Evolutionary conservation across 164 flowering plant genomes (phyloP), one percentile per base, ranked within the genome.

Genomic region (Platanus orientalis): DNA sequence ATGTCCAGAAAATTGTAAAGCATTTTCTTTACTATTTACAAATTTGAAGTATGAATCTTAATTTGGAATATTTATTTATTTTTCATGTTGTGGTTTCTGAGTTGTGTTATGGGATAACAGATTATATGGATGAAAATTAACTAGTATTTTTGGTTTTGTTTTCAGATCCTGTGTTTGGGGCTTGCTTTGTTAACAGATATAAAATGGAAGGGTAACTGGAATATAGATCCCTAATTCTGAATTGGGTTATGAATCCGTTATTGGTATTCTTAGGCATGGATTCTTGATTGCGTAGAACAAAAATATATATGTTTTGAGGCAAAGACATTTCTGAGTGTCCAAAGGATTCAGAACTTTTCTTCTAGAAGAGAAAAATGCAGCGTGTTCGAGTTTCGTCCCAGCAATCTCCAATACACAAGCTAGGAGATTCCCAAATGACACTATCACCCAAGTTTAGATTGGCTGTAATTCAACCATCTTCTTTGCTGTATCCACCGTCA

Each of bases 351-450:
- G 19, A 45, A 45, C 4, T 19, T 45, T 42, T 45, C 5, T 5
- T 16, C 49, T n/a, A n/a, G n/a, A 36, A 36, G 42, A 19, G 49
- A 19, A 14, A 66, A 67, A 91, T 92, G 98, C 96, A 85, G 67
- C 78, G 92, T 58, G 98, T 92, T 39, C 63, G 93, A 52, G 65
- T 86, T 69, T 90, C 98, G 27, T 86, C 95, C 6, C 82, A 84
- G 61, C 90, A 84, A 34, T 65, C 80, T 30, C 84, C 92, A 13
- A 95, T 92, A 2, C 83, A 84, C 50, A 90, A 81, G 80, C 76
- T 92, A 17, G 98, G 98, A 50, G 96, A 86, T 77, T 78, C 90
- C n/a, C 89, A 86, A 57, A 81, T 89, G 66, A 75, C 87, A n/a
- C 66, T 92, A 63, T 84, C 95, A 36, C 91, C 96, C 21, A 86